These are phyloP conservation scores for Calocybe cyanea DNA, from an alignment of 768 basidiomycete genomes.

Conservation along the genomic window DNA sequence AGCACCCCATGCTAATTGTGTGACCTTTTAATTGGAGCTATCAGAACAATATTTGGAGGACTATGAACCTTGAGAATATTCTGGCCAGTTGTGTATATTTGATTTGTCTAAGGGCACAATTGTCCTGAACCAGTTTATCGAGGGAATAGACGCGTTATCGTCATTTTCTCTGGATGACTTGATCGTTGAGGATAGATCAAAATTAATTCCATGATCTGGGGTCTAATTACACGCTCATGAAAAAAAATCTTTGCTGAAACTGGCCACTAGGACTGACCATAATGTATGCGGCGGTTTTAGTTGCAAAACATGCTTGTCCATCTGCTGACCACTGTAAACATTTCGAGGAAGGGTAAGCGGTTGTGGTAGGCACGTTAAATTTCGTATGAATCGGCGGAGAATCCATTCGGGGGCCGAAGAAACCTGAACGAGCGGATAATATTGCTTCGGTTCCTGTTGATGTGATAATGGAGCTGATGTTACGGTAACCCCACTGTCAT, in stretches of 20 bases:
- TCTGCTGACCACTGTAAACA: slow-evolving; percentile 74
- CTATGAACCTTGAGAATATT: slow-evolving; percentile 43
- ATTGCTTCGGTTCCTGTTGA: too few species aligned
- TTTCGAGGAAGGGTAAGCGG: slow-evolving; percentile 52
- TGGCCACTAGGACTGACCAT: slow-evolving; percentile 40
- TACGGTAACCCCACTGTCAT: too few species aligned
- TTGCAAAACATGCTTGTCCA: slow-evolving; percentile 66
- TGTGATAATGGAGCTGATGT: too few species aligned
- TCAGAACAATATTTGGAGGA: neutral
- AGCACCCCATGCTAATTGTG: slow-evolving; percentile 61
- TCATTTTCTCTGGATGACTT: slow-evolving; percentile 33
- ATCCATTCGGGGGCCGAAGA: neutral
- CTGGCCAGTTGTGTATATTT: slow-evolving; percentile 40
- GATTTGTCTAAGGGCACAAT: slow-evolving; percentile 59
- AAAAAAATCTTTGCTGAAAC: too few species aligned
- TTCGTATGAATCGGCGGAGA: slow-evolving; percentile 39
- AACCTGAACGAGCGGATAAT: too few species aligned
- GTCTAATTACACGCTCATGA: too few species aligned
- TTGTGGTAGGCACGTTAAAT: slow-evolving; percentile 55
- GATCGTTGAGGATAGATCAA: slow-evolving; percentile 51
- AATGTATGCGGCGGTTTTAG: slow-evolving; percentile 64
- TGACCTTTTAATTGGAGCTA: neutral
- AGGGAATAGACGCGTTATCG: slow-evolving; percentile 25
- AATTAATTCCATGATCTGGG: slow-evolving; percentile 69
- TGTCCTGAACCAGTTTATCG: slow-evolving; percentile 69